Conservation (phyloP, 371 early-diverging fungal species). For the Polyrhizophydium stewartii region DNA sequence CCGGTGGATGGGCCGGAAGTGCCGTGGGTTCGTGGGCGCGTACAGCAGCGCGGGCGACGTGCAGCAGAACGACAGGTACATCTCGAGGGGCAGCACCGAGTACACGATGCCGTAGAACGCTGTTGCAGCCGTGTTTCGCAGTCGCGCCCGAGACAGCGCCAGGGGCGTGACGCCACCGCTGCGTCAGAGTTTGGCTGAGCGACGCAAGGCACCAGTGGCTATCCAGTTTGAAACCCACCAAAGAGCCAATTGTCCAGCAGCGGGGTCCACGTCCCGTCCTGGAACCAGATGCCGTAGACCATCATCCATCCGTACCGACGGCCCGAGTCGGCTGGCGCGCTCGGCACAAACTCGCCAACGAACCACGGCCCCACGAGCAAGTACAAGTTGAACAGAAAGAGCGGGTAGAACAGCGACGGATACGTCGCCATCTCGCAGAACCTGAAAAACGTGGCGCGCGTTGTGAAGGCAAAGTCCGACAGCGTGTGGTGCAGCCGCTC, state of each 20-base stretch:
- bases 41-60: conserved; percentile 21
- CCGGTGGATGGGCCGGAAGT: conserved; percentile 5
- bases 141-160: not conserved
- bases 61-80: conserved; percentile 22
- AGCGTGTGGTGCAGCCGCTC: not conserved
- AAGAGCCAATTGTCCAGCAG: conserved; percentile 76
- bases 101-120: conserved; percentile 19
- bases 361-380: conserved; percentile 50
- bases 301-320: conserved; percentile 51
- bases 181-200: too few species aligned
- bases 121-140: not conserved
- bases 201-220: too few species aligned
- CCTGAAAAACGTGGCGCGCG: conserved; percentile 10
- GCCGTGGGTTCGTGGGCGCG: conserved; percentile 10
- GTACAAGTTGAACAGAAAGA: conserved; percentile 38
- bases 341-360: conserved; percentile 50
- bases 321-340: conserved; percentile 31
- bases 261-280: conserved; percentile 70
- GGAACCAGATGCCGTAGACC: conserved; percentile 54
- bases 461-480: conserved; percentile 6
- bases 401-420: conserved; percentile 38
- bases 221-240: conserved; percentile 8
- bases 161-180: too few species aligned
- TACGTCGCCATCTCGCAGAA: conserved; percentile 24
- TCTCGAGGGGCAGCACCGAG: conserved; percentile 17